Evolutionary conservation across 1,284 basidiomycete species (phyloP).

Genomic region (Leccinum huronense): DNA sequence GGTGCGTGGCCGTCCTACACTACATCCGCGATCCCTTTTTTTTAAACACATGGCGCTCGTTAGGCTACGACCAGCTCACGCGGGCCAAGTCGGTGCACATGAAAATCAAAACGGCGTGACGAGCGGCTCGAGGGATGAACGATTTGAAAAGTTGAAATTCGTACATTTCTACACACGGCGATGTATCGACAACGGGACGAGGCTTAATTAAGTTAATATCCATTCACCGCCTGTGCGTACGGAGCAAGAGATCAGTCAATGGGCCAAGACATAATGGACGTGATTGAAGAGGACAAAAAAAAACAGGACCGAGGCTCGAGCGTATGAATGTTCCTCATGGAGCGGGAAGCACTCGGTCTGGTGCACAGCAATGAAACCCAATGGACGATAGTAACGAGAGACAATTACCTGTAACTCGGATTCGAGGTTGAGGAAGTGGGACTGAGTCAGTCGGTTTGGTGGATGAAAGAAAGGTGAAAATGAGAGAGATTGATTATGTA

Average conservation of each 20-base stretch:
- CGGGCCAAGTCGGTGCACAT: slow-evolving; percentile 75
- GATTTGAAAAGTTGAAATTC: not conserved
- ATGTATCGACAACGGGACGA: not conserved
- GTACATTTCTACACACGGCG: not conserved
- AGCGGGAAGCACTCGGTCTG: slow-evolving; percentile 11
- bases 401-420: too few species aligned
- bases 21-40: not conserved
- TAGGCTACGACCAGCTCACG: slow-evolving; percentile 79
- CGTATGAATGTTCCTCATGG: slow-evolving; percentile 36
- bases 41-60: not conserved
- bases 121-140: not conserved
- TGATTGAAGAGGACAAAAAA: not conserved
- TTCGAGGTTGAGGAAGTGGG: too few species aligned
- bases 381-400: too few species aligned
- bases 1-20: slow-evolving; percentile 52
- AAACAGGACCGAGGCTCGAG: slow-evolving; percentile 36
- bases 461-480: too few species aligned
- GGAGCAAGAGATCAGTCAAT: slow-evolving; percentile 10
- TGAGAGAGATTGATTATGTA: too few species aligned
- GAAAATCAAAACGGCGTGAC: slow-evolving; percentile 56
- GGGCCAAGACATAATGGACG: not conserved
- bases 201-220: not conserved
- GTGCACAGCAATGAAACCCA: too few species aligned
- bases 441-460: too few species aligned
- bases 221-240: not conserved